Percentiles rank a stretch among this genome's conserved stretches.
phyloP scores from a whole-genome alignment of 78 protist species.

The Speleostelium caveatum region DNA sequence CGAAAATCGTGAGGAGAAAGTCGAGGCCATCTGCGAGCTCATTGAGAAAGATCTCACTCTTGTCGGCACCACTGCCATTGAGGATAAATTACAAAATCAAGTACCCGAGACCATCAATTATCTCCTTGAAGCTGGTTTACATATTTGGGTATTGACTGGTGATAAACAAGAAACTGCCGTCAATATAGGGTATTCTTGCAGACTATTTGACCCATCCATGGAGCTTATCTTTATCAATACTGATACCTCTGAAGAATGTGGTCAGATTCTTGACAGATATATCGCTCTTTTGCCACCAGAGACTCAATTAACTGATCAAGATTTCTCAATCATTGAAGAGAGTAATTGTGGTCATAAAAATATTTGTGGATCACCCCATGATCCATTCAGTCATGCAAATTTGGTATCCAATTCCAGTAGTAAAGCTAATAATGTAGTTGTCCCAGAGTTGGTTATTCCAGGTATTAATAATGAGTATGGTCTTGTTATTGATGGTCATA shows the following conservation, averaged over 20 bases:
- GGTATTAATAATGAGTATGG: constrained; percentile 34
- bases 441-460: constrained; percentile 51
- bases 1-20: constrained; percentile 76
- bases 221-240: constrained; percentile 70
- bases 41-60: constrained; percentile 86
- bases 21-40: constrained; percentile 65
- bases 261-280: constrained; percentile 68
- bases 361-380: neutral
- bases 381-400: neutral
- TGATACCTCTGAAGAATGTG: constrained; percentile 74
- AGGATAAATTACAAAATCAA: constrained; percentile 90
- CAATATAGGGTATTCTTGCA: constrained; percentile 87
- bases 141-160: constrained; percentile 94
- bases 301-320: constrained; percentile 2
- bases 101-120: constrained; percentile 87
- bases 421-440: neutral
- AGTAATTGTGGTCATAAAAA: neutral
- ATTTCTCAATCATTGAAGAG: neutral
- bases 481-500: constrained; percentile 82
- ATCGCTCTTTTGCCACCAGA: constrained; percentile 73
- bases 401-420: constrained; percentile 11
- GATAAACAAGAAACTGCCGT: constrained; percentile 95
- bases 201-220: constrained; percentile 68
- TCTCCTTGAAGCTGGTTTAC: constrained; percentile 86
- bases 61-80: constrained; percentile 92